Percentiles rank a stretch among this genome's conserved stretches.
Conservation (phyloP, 2,329 filamentous ascomycete species). For the Trichoderma lentiforme region DNA sequence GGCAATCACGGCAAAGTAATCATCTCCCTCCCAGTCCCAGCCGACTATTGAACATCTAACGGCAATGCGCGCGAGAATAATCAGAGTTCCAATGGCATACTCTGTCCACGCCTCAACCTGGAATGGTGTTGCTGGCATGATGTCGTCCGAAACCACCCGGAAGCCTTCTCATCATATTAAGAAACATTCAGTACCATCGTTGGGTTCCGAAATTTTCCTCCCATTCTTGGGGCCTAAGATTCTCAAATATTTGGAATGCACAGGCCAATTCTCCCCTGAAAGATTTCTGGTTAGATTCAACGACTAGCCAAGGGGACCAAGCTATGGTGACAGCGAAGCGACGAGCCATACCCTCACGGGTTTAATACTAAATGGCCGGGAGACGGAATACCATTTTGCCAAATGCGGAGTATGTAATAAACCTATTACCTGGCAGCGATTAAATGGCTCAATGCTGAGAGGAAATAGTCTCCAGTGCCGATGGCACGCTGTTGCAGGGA, state of each 20-base stretch:
- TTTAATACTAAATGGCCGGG: not conserved
- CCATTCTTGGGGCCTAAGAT: not conserved
- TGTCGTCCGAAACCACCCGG: not conserved
- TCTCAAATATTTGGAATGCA: not conserved
- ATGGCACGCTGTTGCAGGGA: not conserved
- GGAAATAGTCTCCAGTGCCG: not conserved
- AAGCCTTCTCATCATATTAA: not conserved
- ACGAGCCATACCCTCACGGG: not conserved
- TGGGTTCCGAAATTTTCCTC: no score
- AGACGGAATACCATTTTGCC: not conserved
- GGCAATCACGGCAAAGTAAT: constrained; percentile 38
- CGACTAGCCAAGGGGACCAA: not conserved
- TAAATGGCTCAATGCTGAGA: not conserved
- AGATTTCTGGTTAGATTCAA: not conserved
- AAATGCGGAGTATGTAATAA: not conserved
- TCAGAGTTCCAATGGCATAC: constrained; percentile 37
- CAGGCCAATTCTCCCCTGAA: not conserved
- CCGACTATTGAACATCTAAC: constrained; percentile 39
- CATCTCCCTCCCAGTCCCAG: constrained; percentile 41
- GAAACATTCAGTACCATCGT: not conserved
- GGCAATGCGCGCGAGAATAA: constrained; percentile 39
- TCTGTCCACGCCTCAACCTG: constrained; percentile 44
- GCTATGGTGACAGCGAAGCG: not conserved
- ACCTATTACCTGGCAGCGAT: not conserved
- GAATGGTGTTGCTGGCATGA: constrained; percentile 37